phyloP scores from a whole-genome alignment of 2,329 filamentous ascomycete species.

The Ophiostoma fasciatum region DNA sequence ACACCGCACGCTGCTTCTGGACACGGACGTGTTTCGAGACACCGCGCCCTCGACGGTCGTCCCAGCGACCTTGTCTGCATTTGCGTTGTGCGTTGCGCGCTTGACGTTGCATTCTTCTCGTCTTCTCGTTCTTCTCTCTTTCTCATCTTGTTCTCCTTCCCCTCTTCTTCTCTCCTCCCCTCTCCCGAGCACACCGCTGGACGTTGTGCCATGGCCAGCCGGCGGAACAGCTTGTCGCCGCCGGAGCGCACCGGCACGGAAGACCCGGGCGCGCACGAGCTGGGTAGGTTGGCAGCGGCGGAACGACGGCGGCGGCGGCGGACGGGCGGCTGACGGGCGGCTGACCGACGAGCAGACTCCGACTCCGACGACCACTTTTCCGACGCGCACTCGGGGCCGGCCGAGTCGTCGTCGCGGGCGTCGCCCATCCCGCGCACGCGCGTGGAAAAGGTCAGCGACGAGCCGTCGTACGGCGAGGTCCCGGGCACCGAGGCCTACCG shows the following conservation, averaged over 20 bases:
- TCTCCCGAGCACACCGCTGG: no score
- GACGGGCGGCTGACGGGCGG: background rate
- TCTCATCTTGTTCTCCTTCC: no score
- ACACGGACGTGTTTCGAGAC: no score
- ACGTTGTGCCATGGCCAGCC: slow-evolving; percentile 18
- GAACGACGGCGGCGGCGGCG: slow-evolving; percentile 3
- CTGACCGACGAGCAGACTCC: slow-evolving; percentile 26
- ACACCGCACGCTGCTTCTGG: no score
- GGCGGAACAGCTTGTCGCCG: slow-evolving; percentile 24
- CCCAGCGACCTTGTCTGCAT: no score
- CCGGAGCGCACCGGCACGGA: slow-evolving; percentile 26
- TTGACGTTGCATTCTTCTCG: no score
- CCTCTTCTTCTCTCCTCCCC: background rate
- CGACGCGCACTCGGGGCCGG: slow-evolving; percentile 42
- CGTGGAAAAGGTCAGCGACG: slow-evolving; percentile 43
- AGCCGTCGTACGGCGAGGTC: slow-evolving; percentile 45
- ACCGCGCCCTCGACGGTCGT: no score
- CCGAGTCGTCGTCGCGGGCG: slow-evolving; percentile 25
- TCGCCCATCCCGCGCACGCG: slow-evolving; percentile 44
- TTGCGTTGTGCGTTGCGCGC: no score
- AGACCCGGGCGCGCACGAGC: slow-evolving; percentile 45
- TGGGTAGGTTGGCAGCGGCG: slow-evolving; percentile 26
- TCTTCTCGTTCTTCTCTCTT: no score
- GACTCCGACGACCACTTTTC: slow-evolving; percentile 58
- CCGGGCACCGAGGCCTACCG: slow-evolving; percentile 44